Percentiles rank a stretch among this genome's conserved stretches.
These are phyloP conservation scores for Aspergillus arachidicola DNA, from an alignment of 2,329 filamentous ascomycete species.

Conservation along the genomic window DNA sequence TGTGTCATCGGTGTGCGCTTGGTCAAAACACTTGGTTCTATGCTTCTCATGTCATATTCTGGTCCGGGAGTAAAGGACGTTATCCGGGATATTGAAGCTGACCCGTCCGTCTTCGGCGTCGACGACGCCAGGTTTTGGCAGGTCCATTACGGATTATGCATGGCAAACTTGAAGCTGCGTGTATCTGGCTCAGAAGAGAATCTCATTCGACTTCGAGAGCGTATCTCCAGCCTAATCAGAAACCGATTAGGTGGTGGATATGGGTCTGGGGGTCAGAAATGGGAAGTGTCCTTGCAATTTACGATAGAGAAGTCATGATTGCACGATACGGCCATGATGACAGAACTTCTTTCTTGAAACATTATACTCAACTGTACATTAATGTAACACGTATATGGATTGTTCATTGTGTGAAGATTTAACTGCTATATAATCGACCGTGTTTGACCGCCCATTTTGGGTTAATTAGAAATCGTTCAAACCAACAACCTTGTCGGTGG, in stretches of 20 bases:
- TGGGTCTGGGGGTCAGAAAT: constrained; percentile 75
- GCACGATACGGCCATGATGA: not conserved
- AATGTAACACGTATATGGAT: not conserved
- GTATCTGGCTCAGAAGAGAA: constrained; percentile 72
- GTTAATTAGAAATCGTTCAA: not conserved
- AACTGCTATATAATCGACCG: not conserved
- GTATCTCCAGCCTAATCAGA: constrained; percentile 76
- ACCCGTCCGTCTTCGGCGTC: constrained; percentile 73
- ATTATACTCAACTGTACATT: not conserved
- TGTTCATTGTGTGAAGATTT: not conserved
- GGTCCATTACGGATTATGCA: constrained; percentile 93
- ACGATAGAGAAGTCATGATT: constrained; percentile 53
- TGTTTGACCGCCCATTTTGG: not conserved
- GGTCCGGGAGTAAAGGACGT: constrained; percentile 67
- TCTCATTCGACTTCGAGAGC: constrained; percentile 71
- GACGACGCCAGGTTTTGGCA: constrained; percentile 98
- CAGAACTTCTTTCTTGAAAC: not conserved
- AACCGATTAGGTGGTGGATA: constrained; percentile 88
- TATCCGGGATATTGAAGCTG: constrained; percentile 81
- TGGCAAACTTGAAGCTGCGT: constrained; percentile 87
- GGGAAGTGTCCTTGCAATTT: constrained; percentile 92
- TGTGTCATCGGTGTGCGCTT: constrained; percentile 81
- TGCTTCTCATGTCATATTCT: constrained; percentile 91
- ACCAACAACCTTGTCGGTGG: not conserved
- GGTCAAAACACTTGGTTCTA: constrained; percentile 82